Percentiles rank a stretch among this genome's conserved stretches.
These are phyloP conservation scores for Sicyos baderoa DNA, from an alignment of 306 rosid genomes.

Conservation along the genomic window DNA sequence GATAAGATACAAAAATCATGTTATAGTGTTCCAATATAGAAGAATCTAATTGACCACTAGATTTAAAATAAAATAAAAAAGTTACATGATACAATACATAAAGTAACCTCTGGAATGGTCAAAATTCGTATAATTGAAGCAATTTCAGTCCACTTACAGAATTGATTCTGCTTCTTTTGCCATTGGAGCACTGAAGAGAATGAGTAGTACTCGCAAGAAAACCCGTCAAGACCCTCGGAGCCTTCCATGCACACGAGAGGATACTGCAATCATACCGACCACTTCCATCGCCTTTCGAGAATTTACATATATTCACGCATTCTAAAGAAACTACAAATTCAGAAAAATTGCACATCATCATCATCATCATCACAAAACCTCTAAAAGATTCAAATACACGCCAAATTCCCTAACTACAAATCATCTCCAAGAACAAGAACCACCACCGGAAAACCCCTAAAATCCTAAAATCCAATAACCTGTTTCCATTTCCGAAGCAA, in stretches of 20 bases:
- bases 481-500: constrained; percentile 25
- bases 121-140: constrained; percentile 22
- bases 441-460: neutral
- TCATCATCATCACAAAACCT: constrained; percentile 28
- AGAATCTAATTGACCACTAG: constrained; percentile 5
- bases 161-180: constrained; percentile 56
- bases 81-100: neutral
- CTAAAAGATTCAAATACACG: neutral
- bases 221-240: constrained; percentile 88
- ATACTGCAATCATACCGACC: constrained; percentile 74
- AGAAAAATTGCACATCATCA: constrained; percentile 25
- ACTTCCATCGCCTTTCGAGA: constrained; percentile 60
- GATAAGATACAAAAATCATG: constrained; percentile 4
- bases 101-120: constrained; percentile 19
- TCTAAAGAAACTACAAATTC: constrained; percentile 73
- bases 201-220: constrained; percentile 88
- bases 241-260: constrained; percentile 84
- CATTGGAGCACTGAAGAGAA: constrained; percentile 43
- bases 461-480: constrained; percentile 1
- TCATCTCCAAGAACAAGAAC: neutral
- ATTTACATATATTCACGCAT: constrained; percentile 78
- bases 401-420: constrained; percentile 11
- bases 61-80: neutral
- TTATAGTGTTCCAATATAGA: constrained; percentile 6
- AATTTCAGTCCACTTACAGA: constrained; percentile 52